These are phyloP conservation scores for Trichoderma afroharzianum DNA, from an alignment of 2,329 filamentous ascomycete genomes.

Conservation along the genomic window DNA sequence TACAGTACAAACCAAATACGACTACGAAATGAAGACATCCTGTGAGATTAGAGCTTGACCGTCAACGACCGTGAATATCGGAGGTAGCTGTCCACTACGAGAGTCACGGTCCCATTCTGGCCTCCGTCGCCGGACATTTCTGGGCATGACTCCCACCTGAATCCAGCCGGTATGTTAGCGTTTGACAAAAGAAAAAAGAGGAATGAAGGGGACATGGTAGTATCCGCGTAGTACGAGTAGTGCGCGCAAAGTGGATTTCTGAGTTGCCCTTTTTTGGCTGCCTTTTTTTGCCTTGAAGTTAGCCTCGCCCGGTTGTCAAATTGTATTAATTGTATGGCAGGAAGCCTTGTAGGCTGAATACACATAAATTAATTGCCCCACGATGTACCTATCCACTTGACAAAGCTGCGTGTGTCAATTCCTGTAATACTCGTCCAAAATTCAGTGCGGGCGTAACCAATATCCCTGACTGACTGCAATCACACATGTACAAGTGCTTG, in stretches of 20 bases:
- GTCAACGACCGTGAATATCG: not conserved
- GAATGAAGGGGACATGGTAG: not conserved
- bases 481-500: too few species aligned
- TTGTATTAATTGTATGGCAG: too few species aligned
- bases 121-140: too few species aligned
- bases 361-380: too few species aligned
- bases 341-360: too few species aligned
- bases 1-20: not conserved
- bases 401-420: too few species aligned
- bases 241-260: not conserved
- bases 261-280: not conserved
- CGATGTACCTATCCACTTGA: too few species aligned
- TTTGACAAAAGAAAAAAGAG: not conserved
- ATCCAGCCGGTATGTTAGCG: not conserved
- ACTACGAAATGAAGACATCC: not conserved
- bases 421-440: too few species aligned
- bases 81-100: not conserved
- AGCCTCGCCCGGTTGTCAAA: not conserved
- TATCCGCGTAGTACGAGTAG: not conserved
- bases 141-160: not conserved
- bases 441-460: too few species aligned
- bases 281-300: not conserved
- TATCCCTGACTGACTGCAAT: too few species aligned
- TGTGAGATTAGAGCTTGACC: not conserved
- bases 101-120: not conserved